Base-by-base conservation (phyloP, 148 eudicot genomes). In the Camellia japonica region DNA sequence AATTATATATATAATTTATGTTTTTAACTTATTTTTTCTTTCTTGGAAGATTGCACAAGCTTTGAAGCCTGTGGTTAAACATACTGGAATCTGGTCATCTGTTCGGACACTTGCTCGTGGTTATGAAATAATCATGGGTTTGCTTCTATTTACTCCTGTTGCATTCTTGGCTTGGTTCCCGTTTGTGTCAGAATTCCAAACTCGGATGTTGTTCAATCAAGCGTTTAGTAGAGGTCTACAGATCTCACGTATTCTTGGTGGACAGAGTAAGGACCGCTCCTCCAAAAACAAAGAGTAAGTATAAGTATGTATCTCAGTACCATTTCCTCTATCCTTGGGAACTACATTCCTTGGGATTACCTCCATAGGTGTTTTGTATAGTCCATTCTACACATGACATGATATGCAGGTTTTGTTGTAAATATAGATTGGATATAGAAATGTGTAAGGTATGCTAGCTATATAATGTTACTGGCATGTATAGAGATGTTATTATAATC, bases 141-240 rank as follows among this genome's bases (percentile, higher is more conserved):
- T 90, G 78, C 81, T 90, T 63, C 79, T 92, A 49, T 90, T 92
- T 85, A 86, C 89, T 38, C 93, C 93, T 0, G 87, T 90, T 1
- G 90, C 93, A 12, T 88, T 90, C 81, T 84, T 90, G 72, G 93
- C 93, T 12, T 92, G 93, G 93, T 92, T 92, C 74, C 95, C 93
- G 1, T 88, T 92, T 30, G 91, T 92, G n/a, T 92, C 95, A 0
- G 93, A 92, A 55, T 90, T 92, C 79, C 95, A 92, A 71, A 92
- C 95, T 0, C 84, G 93, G 42, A 92, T 90, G 95, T 71, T 92
- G 74, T 92, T 92, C 87, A 92, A 92, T 82, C 95, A 92, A 84
- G 93, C 95, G 11, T 92, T 90, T 74, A 90, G 93, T 74, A 82
- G 95, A 80, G 95, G 93, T 79, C 84, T 92, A 60, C 93, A 92